A percentile compares a stretch with the other conserved stretches of the same genome.
Conservation (phyloP, 371 early-diverging fungal genomes). For the Batkoa obscura region DNA sequence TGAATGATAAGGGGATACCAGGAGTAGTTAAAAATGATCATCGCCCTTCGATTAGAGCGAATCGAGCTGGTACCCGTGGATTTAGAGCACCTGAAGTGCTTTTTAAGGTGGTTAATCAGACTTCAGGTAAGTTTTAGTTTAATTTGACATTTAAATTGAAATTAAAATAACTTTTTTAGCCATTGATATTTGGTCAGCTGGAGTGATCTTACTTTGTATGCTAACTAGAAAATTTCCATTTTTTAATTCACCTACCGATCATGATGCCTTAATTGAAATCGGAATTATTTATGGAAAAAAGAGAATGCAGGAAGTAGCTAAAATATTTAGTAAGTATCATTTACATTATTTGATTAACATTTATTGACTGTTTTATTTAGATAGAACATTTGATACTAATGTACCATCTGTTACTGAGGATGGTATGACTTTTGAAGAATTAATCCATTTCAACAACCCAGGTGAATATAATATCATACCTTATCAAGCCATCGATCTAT, state of each 20-base stretch:
- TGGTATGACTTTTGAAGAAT: conserved; percentile 18
- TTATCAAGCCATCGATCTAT: conserved; percentile 19
- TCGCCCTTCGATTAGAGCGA: conserved; percentile 58
- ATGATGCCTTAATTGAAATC: conserved; percentile 80
- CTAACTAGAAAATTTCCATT: conserved; percentile 83
- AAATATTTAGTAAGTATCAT: conserved; percentile 23
- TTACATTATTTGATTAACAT: neutral
- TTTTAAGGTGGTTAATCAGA: conserved; percentile 65
- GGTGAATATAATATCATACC: conserved; percentile 12
- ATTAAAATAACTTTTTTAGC: conserved; percentile 7
- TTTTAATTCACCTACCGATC: conserved; percentile 75
- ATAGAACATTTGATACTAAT: conserved; percentile 35
- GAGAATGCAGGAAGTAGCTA: conserved; percentile 56
- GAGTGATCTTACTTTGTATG: conserved; percentile 75
- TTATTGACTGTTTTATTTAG: conserved; percentile 11
- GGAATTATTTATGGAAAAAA: conserved; percentile 68
- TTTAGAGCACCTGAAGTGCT: conserved; percentile 97
- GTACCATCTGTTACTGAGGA: conserved; percentile 24
- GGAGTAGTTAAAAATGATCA: conserved; percentile 15
- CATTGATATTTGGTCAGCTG: conserved; percentile 70
- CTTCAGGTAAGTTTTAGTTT: conserved; percentile 28
- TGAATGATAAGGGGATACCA: conserved; percentile 6
- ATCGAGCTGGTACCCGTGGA: conserved; percentile 96
- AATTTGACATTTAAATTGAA: neutral
- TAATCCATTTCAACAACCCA: conserved; percentile 17